Evolutionary conservation across 169 alveolate genomes (phyloP), one percentile per base, ranked within the genome.

Genomic region (Cryptosporidium tyzzeri): DNA sequence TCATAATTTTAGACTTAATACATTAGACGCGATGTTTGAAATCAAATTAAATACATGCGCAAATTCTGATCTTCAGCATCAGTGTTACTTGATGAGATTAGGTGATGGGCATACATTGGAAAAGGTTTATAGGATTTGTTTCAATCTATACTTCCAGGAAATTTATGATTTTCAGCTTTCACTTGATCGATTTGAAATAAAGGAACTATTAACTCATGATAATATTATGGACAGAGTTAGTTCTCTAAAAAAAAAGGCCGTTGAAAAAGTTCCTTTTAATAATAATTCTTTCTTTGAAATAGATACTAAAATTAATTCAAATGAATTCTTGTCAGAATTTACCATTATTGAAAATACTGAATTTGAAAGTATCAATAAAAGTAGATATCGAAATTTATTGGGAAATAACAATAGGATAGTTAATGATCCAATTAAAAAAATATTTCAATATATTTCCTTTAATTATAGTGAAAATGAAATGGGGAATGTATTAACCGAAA

Each of bases 21-120:
- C 92, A n/a, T 86, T 94, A 58, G 97, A 94, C 86, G 93, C 95
- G 10, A 86, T 94, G 48, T 93, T 91, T 84, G 97, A 94, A 16
- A 45, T 67, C 6, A 80, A 80, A 41, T 65, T 80, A 48, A 59
- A n/a, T 29, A 53, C 59, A 14, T 80, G 89, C 39, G 89, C 89
- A 44, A 80, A 80, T 35, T 80, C 89, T 37, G 89, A 80, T 59
- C 16, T 80, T 37, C 61, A 62, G 16, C 59, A 62, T 45, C 41
- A 45, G 14, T 80, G 73, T 16, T 62, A 37, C 44, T 41, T 80
- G 44, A 44, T 80, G 73, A 59, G 74, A 50, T n/a, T 80, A 18
- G 51, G 33, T 2, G 80, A 80, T 16, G 68, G 35, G 12, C 21
- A 61, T 8, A 80, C 33, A 45, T 44, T 65, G 35, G 89, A 80